Percentiles rank a stretch among this genome's conserved stretches.
phyloP scores from a whole-genome alignment of 352 stramenopile species.

The Pythium guiyangense region DNA sequence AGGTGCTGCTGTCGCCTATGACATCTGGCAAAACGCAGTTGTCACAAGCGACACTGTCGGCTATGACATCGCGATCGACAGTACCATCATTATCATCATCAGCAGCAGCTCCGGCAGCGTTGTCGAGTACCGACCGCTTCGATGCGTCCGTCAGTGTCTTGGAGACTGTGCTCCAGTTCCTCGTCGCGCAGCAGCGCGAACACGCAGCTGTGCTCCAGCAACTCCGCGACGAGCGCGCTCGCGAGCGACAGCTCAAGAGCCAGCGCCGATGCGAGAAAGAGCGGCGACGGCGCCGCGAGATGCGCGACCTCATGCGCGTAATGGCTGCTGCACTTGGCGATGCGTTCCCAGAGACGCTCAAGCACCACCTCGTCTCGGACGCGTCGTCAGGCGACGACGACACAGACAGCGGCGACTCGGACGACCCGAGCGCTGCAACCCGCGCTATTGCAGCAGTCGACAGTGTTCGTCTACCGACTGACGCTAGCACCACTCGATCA shows the following conservation, averaged over 20 bases:
- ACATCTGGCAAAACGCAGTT: no score
- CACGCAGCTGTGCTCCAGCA: slow-evolving; percentile 22
- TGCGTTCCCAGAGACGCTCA: slow-evolving; percentile 37
- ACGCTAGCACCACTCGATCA: neutral
- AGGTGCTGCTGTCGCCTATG: slow-evolving; percentile 6
- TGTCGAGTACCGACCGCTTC: no score
- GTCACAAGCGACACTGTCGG: no score
- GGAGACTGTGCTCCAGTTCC: slow-evolving; percentile 48
- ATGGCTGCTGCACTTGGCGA: slow-evolving; percentile 37
- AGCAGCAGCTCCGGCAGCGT: no score
- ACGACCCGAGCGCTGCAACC: neutral
- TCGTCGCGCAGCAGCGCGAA: slow-evolving; percentile 49
- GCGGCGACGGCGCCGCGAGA: slow-evolving; percentile 24
- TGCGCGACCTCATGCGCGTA: slow-evolving; percentile 54
- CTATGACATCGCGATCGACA: no score
- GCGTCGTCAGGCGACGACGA: slow-evolving; percentile 1
- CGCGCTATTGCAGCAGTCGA: no score
- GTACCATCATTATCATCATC: no score
- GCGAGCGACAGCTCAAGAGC: slow-evolving; percentile 23
- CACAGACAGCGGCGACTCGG: neutral
- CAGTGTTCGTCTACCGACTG: no score
- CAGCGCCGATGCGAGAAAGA: slow-evolving; percentile 30
- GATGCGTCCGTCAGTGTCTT: slow-evolving; percentile 30
- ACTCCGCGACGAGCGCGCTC: slow-evolving; percentile 26
- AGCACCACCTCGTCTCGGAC: slow-evolving; percentile 24